Evolutionary conservation across 768 basidiomycete genomes (phyloP).

Genomic region (Xanthoconium purpureum): DNA sequence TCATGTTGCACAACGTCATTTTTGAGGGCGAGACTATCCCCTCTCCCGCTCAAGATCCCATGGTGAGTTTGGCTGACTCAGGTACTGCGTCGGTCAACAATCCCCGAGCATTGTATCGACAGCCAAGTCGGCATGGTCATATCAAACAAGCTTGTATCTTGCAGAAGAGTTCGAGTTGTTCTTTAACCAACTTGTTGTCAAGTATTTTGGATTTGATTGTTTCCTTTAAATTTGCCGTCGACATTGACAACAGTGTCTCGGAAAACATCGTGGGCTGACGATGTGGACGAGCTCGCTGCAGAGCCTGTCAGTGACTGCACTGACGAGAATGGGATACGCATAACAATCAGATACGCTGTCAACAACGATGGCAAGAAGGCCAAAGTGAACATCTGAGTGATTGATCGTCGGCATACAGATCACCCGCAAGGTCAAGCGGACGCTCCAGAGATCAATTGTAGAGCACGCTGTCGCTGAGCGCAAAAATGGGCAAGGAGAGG

Average conservation of each 20-base stretch:
- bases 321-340: conserved; percentile 84
- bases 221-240: too few relatives aligned
- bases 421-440: conserved; percentile 81
- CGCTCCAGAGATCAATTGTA: conserved; percentile 87
- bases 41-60: conserved; percentile 77
- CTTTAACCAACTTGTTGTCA: too few relatives aligned
- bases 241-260: too few relatives aligned
- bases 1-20: conserved; percentile 62
- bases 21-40: conserved; percentile 76
- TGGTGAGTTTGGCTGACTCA: too few relatives aligned
- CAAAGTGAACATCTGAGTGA: conserved; percentile 52
- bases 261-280: too few relatives aligned
- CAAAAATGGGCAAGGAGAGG: conserved; percentile 87
- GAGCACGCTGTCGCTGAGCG: conserved; percentile 92
- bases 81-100: too few relatives aligned
- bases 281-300: too few relatives aligned
- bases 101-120: too few relatives aligned
- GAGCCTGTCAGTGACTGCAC: conserved; percentile 69
- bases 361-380: conserved; percentile 95
- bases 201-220: too few relatives aligned
- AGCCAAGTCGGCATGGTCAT: too few relatives aligned
- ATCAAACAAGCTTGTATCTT: too few relatives aligned
- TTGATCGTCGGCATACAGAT: conserved; percentile 47
- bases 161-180: too few relatives aligned
- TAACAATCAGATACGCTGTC: conserved; percentile 74